Evolutionary conservation across 2,329 filamentous ascomycete species (phyloP).

Genomic region (Penicillium sp.): DNA sequence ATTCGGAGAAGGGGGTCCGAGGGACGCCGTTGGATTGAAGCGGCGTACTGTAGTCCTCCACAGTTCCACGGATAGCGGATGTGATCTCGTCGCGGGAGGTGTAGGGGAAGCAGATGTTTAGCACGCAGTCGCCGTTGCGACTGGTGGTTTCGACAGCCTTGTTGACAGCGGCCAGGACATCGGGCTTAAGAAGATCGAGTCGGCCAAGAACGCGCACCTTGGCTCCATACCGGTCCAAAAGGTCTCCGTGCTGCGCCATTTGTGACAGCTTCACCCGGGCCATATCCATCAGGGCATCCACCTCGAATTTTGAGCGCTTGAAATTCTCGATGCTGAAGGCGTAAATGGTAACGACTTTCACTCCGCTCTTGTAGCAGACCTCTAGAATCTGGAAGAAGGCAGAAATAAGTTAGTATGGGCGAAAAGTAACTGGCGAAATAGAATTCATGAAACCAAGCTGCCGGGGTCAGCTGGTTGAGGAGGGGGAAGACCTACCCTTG

Average conservation of each 20-base stretch:
- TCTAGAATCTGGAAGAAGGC: slow-evolving; percentile 70
- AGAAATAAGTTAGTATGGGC: neutral
- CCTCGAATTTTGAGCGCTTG: slow-evolving; percentile 93
- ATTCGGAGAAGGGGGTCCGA: slow-evolving; percentile 79
- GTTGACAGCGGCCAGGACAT: slow-evolving; percentile 87
- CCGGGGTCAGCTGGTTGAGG: neutral
- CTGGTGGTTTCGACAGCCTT: slow-evolving; percentile 82
- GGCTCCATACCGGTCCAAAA: slow-evolving; percentile 90
- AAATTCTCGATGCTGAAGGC: slow-evolving; percentile 99
- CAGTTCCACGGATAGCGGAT: slow-evolving; percentile 80
- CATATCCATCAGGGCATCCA: slow-evolving; percentile 96
- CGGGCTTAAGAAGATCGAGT: slow-evolving; percentile 76
- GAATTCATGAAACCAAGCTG: neutral
- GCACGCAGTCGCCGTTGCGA: slow-evolving; percentile 73
- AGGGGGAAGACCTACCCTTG: slow-evolving; percentile 61
- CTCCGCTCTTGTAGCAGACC: slow-evolving; percentile 96
- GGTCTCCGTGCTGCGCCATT: slow-evolving; percentile 86
- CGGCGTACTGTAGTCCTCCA: slow-evolving; percentile 80
- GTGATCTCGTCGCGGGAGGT: slow-evolving; percentile 96
- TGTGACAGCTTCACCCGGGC: slow-evolving; percentile 93
- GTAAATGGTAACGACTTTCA: slow-evolving; percentile 96
- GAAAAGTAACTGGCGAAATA: neutral
- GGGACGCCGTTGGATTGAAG: slow-evolving; percentile 46
- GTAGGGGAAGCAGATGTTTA: slow-evolving; percentile 98
- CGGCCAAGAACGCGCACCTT: slow-evolving; percentile 83